Percentiles rank a stretch among this genome's conserved stretches.
Conservation (phyloP, 176 grass and related monocot genomes). For the Triticum dicoccoides region DNA sequence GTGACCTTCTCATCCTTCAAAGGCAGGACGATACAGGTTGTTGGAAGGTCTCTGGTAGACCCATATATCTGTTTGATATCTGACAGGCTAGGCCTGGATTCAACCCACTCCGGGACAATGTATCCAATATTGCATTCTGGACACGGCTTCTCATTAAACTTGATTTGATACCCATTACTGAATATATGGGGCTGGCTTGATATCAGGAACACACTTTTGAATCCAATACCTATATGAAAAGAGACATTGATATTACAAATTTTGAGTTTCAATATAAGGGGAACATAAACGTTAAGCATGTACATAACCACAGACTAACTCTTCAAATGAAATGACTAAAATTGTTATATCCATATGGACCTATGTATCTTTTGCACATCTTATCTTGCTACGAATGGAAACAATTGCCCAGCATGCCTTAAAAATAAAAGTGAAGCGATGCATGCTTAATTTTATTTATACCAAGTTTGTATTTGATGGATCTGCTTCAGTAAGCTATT, state of each 20-base stretch:
- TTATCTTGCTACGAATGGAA: too few species aligned
- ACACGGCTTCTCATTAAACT: conserved; percentile 63
- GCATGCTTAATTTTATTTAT: background rate
- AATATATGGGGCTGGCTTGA: conserved; percentile 69
- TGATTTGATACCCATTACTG: conserved; percentile 88
- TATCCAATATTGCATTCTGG: conserved; percentile 71
- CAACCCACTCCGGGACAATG: conserved; percentile 85
- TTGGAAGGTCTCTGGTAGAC: conserved; percentile 44
- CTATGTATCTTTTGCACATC: too few species aligned
- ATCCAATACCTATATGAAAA: conserved; percentile 68
- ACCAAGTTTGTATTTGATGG: too few species aligned
- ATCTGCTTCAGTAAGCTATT: too few species aligned
- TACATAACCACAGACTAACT: background rate
- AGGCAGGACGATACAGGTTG: conserved; percentile 65
- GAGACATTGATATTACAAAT: background rate
- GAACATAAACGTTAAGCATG: background rate
- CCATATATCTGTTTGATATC: conserved; percentile 58
- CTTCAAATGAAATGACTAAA: background rate
- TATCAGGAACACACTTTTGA: conserved; percentile 77
- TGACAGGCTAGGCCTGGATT: conserved; percentile 39
- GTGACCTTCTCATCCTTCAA: conserved; percentile 55
- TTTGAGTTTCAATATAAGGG: background rate
- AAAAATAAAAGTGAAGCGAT: too few species aligned
- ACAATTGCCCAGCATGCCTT: too few species aligned
- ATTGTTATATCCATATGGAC: too few species aligned